phyloP scores from a whole-genome alignment of 192 early-diverging fungal genomes.

The Backusella mclennaniae region DNA sequence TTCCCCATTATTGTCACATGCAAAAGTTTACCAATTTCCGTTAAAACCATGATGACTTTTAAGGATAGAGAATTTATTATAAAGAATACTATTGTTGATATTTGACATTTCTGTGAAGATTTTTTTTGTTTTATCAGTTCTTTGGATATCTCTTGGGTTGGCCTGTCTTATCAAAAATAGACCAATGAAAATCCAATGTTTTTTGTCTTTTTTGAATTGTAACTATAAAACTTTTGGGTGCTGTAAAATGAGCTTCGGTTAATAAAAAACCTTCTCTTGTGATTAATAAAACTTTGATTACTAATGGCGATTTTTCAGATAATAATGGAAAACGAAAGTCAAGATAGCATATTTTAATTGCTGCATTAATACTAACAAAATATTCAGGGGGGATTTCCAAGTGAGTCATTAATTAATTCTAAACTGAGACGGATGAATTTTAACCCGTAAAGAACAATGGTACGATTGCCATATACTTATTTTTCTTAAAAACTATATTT shows the following conservation, averaged over 20 bases:
- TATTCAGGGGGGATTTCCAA: neutral
- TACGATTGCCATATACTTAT: neutral
- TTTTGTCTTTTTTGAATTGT: neutral
- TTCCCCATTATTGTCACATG: neutral
- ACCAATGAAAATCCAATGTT: neutral
- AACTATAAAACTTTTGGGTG: neutral
- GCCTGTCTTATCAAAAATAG: neutral
- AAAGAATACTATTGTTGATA: neutral
- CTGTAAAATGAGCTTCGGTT: neutral
- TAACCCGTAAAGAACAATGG: neutral
- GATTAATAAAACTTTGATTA: neutral
- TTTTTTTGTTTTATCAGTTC: neutral
- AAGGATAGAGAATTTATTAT: neutral
- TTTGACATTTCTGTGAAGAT: neutral
- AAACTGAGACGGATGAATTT: neutral
- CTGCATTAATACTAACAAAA: neutral
- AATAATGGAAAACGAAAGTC: neutral
- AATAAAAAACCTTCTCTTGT: neutral
- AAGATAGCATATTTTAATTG: neutral
- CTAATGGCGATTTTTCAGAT: neutral
- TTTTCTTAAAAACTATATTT: neutral
- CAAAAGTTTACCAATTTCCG: neutral
- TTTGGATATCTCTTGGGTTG: neutral
- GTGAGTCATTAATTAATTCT: constrained; percentile 1
- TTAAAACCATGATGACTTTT: neutral